These are phyloP conservation scores for Colletotrichum simmondsii DNA, from an alignment of 2,329 filamentous ascomycete species.

Conservation along the genomic window DNA sequence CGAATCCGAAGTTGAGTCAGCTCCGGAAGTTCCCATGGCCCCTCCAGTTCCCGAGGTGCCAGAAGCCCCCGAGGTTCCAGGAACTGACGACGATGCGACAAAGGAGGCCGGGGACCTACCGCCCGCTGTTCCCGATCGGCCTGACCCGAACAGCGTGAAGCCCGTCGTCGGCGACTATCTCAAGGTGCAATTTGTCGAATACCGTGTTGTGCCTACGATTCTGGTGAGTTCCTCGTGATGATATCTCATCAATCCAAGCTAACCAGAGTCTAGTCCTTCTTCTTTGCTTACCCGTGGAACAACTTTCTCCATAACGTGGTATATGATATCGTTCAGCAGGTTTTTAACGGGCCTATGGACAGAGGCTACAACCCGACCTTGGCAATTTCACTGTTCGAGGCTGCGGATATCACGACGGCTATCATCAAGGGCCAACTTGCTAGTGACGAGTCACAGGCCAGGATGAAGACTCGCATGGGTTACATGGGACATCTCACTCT, in stretches of 20 bases:
- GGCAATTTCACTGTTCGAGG: slow-evolving; percentile 92
- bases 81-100: neutral
- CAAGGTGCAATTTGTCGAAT: slow-evolving; percentile 96
- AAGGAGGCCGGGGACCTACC: slow-evolving; percentile 25
- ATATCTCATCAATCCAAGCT: neutral
- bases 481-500: slow-evolving; percentile 99
- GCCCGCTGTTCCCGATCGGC: slow-evolving; percentile 32
- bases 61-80: slow-evolving; percentile 17
- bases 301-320: slow-evolving; percentile 99
- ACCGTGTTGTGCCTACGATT: slow-evolving; percentile 94
- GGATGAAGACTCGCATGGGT: slow-evolving; percentile 89
- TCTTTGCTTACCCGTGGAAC: slow-evolving; percentile 99
- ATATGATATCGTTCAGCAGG: slow-evolving; percentile 98
- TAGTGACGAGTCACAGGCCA: slow-evolving; percentile 86
- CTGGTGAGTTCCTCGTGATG: slow-evolving; percentile 70
- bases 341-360: slow-evolving; percentile 98
- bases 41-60: slow-evolving; percentile 22
- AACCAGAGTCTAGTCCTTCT: slow-evolving; percentile 77
- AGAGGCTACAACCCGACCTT: slow-evolving; percentile 91
- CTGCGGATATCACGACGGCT: slow-evolving; percentile 86
- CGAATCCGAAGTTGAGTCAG: slow-evolving; percentile 39
- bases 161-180: slow-evolving; percentile 94
- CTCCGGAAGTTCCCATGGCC: slow-evolving; percentile 27
- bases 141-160: slow-evolving; percentile 44
- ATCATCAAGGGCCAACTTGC: slow-evolving; percentile 91